A percentile compares a stretch with the other conserved stretches of the same genome.
Evolutionary conservation across 352 stramenopile species (phyloP).

Genomic region (Pilasporangium apinafurcum): DNA sequence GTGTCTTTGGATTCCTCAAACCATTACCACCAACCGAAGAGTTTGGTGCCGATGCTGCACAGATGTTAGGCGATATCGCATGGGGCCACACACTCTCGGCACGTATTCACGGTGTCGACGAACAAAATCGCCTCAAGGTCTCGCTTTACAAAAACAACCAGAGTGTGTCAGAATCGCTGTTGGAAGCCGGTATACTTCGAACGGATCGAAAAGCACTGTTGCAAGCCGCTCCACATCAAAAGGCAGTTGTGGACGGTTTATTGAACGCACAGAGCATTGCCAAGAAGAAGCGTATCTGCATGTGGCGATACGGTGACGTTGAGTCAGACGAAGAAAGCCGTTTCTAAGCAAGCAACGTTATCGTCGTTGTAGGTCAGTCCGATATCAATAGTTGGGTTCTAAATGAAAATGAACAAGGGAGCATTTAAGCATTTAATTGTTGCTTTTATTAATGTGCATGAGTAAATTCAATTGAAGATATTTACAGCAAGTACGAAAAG

Average conservation of each 20-base stretch:
- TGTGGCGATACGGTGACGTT: constrained; percentile 97
- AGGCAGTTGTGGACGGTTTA: constrained; percentile 87
- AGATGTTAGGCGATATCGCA: constrained; percentile 84
- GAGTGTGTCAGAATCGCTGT: constrained; percentile 86
- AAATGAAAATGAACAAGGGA: too few relatives aligned
- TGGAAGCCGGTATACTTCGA: constrained; percentile 85
- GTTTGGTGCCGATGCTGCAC: constrained; percentile 89
- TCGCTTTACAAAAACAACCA: constrained; percentile 79
- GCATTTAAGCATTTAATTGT: too few relatives aligned
- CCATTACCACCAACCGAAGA: constrained; percentile 80
- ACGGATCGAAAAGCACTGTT: constrained; percentile 82
- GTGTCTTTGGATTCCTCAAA: constrained; percentile 84
- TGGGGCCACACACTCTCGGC: constrained; percentile 91
- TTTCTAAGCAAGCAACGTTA: constrained; percentile 1
- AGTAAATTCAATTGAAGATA: too few relatives aligned
- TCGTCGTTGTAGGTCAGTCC: too few relatives aligned
- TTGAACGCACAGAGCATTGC: constrained; percentile 87
- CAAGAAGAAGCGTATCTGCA: constrained; percentile 88
- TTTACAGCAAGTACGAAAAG: too few relatives aligned
- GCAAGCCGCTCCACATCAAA: constrained; percentile 51
- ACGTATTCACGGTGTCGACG: constrained; percentile 61
- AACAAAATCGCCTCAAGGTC: constrained; percentile 56
- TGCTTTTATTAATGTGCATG: too few relatives aligned
- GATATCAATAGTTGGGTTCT: too few relatives aligned
- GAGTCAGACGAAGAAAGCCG: constrained; percentile 93